Conservation (phyloP, 495 filamentous ascomycete genomes). For the Penicillium cinerascens region DNA sequence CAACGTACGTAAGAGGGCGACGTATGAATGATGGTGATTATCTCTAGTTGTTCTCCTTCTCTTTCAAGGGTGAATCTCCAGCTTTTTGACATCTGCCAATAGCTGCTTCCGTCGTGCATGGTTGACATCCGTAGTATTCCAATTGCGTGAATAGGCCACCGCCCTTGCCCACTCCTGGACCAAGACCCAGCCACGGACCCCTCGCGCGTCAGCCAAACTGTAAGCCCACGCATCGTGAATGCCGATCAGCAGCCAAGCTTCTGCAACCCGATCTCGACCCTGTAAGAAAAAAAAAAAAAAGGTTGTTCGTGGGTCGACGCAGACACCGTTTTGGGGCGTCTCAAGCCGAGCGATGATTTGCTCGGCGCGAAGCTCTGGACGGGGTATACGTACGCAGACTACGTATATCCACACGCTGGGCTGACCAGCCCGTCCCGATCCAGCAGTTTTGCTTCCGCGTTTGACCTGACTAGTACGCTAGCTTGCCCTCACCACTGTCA, state of each 20-base stretch:
- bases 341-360: constrained; percentile 24
- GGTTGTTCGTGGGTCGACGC: constrained; percentile 2
- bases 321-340: constrained; percentile 10
- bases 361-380: constrained; percentile 3
- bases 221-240: constrained; percentile 1
- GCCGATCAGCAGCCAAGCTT: constrained; percentile 26
- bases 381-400: constrained; percentile 29
- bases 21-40: constrained; percentile 5
- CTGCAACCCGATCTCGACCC: constrained; percentile 14
- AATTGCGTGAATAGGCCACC: not conserved
- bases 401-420: constrained; percentile 22
- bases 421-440: constrained; percentile 15
- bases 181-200: not conserved
- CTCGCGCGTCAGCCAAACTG: not conserved
- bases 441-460: constrained; percentile 10
- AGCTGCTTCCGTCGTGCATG: not conserved
- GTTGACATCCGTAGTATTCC: not conserved
- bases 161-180: not conserved
- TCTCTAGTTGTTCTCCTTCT: not conserved
- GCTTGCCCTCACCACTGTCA: constrained; percentile 5
- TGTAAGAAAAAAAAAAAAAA: not conserved
- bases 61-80: not conserved
- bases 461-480: constrained; percentile 8
- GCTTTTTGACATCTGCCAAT: not conserved
- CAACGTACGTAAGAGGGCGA: constrained; percentile 19